phyloP scores from a whole-genome alignment of 371 early-diverging fungal genomes.

The Rhizopus sp. region DNA sequence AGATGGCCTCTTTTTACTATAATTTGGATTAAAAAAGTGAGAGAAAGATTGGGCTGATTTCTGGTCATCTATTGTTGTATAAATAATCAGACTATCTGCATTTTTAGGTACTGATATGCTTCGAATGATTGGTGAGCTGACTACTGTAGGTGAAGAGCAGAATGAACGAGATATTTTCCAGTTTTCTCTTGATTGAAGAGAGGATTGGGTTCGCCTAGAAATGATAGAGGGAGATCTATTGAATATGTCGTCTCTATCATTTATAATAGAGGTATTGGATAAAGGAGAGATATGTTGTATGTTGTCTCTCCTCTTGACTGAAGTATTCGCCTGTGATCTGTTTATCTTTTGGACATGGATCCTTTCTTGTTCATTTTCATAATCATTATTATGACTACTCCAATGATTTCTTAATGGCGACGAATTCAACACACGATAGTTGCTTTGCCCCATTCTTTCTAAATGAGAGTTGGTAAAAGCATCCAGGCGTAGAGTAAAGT shows the following conservation, averaged over 20 bases:
- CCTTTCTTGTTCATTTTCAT: background rate
- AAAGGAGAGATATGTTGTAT: constrained; percentile 15
- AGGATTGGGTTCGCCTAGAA: background rate
- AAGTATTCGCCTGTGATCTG: background rate
- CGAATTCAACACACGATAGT: constrained; percentile 4
- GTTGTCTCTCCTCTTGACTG: background rate
- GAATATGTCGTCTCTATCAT: constrained; percentile 4
- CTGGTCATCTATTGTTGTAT: background rate
- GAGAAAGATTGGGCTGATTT: background rate
- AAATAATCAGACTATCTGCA: constrained; percentile 5
- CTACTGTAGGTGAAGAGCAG: background rate
- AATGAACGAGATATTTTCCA: constrained; percentile 7
- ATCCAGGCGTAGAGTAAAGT: constrained; percentile 17
- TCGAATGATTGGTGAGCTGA: background rate
- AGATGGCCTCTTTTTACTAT: background rate
- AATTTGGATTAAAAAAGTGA: background rate
- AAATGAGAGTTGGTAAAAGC: constrained; percentile 7
- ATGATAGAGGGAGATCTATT: background rate
- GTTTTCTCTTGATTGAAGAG: background rate
- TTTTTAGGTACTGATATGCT: constrained; percentile 6
- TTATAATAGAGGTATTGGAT: background rate
- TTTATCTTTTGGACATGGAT: background rate
- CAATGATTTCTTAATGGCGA: constrained; percentile 22
- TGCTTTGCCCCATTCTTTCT: constrained; percentile 1
- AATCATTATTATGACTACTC: background rate